Base-by-base conservation (phyloP, 2,329 filamentous ascomycete genomes). In the Conoideocrella luteorostrata region DNA sequence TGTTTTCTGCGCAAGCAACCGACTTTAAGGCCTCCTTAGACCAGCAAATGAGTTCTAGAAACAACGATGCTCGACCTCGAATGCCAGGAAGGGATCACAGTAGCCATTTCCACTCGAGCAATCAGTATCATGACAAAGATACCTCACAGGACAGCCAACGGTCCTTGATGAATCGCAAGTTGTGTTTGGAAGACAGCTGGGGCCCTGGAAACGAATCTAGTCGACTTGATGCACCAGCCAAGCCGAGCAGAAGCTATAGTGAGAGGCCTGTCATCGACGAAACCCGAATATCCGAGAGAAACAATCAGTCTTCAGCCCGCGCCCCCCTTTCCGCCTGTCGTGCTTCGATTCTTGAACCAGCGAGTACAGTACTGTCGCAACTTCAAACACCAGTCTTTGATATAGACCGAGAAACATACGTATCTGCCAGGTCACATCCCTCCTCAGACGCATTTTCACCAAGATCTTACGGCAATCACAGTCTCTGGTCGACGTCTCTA, bases 401-500 rank as follows among this genome's bases (percentile, higher is more conserved):
- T 36, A 12, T 26, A 26, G 40, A 42, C 9, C 40, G 32, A 29
- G 40, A 42, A 11, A 42, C 32, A 15, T 41, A 34, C 20, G 17
- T 42, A 12, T 42, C 40, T 21, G 40, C 40, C 28, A 35, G 40
- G 32, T 28, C 40, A 26, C 21, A 13, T 22, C 6, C 11, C 13
- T 38, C 35, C 6, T 24, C 22, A n/a, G 15, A 15, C 22, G 21
- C 11, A 21, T 7, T 21, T 38, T 20, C 13, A 26, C 13, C 21
- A 38, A 20, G 13, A 23, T n/a, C 13, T 9, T 15, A 17, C 9
- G 20, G 35, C 15, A 13, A 23, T 23, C 35, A 13, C 5, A 15
- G 33, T 13, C 46, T 39, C 5, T 26, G 13, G n/a, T n/a, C n/a
- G n/a, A n/a, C n/a, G n/a, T n/a, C n/a, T n/a, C n/a, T n/a, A n/a